Evolutionary conservation across 2,329 filamentous ascomycete genomes (phyloP), one percentile per base, ranked within the genome.

Genomic region (Akanthomyces lecanii): DNA sequence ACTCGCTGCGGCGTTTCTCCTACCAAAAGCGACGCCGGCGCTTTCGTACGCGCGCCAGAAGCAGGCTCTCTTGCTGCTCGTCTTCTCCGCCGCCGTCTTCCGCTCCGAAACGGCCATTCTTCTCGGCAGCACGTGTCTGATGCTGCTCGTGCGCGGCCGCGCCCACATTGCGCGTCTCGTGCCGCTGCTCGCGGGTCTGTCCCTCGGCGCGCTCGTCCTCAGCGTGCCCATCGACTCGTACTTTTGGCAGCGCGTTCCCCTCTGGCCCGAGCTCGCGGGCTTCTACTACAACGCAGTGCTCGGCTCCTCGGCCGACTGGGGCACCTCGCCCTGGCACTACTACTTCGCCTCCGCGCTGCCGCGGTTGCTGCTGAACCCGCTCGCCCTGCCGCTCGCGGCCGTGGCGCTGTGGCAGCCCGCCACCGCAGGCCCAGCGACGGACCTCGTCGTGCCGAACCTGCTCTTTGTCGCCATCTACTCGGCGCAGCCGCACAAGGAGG

Each of bases 211-310:
- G 1, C 81, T 98, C 1, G 67, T 79, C 14, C 76, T 88, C 42
- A 92, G 92, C 0, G 80, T 97, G 16, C 82, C 86, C 2, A 75
- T 97, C 40, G 95, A 99, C 80, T 94, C 91, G 1, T 94, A 92
- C 78, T 96, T 98, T 78, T 99, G 94, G 95, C 92, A 94, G 71
- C 85, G 84, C 65, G 12, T 59, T 3, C 83, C 83, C 1, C 76
- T 96, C 36, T 99, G 95, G 95, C 93, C 95, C 0, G 95, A 99
- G 75, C 85, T 96, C 65, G 86, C 85, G 68, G 92, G 87, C 2
- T 98, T 99, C 78, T 87, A 90, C 74, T 98, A 90, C 82, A 99
- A 99, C 74, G 92, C 92, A 62, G 77, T 98, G 57, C 83, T 89
- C 61, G 92, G 92, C 25, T 89, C 91, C 64, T 90, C 93, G 0